A percentile compares a stretch with the other conserved stretches of the same genome.
phyloP scores from a whole-genome alignment of 2,329 filamentous ascomycete species.

The Pseudohalonectria lignicola region DNA sequence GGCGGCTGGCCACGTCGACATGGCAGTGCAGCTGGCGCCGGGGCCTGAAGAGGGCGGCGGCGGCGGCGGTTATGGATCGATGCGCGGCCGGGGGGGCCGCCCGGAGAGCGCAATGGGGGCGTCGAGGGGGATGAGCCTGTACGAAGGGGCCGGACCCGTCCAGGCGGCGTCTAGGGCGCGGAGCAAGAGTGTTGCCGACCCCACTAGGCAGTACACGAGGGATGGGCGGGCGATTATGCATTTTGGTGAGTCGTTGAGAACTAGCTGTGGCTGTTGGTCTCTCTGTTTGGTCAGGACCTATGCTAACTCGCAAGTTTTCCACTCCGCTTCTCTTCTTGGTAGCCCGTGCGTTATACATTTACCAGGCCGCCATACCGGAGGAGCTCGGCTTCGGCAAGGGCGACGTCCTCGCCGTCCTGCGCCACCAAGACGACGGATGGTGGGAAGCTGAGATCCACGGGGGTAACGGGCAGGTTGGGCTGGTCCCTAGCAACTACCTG shows the following conservation, averaged over 20 bases:
- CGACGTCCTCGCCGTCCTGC: constrained; percentile 77
- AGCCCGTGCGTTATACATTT: constrained; percentile 93
- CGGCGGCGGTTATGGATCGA: constrained; percentile 48
- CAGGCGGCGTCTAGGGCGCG: constrained; percentile 37
- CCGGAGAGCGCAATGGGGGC: constrained; percentile 33
- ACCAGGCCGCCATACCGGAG: constrained; percentile 88
- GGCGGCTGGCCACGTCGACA: too few relatives aligned
- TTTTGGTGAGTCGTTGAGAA: constrained; percentile 73
- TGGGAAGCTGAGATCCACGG: constrained; percentile 94
- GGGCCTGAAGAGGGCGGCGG: constrained; percentile 13
- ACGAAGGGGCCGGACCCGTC: constrained; percentile 35
- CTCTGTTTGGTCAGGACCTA: constrained; percentile 2
- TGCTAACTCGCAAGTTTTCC: constrained; percentile 11
- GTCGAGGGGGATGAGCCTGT: constrained; percentile 42
- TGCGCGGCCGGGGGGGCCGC: constrained; percentile 37
- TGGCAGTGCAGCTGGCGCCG: constrained; percentile 59
- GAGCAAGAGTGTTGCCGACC: constrained; percentile 81
- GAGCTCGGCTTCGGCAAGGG: constrained; percentile 89
- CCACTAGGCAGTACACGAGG: constrained; percentile 68
- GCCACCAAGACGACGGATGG: constrained; percentile 96
- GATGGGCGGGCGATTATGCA: constrained; percentile 84
- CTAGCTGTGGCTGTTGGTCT: too few relatives aligned
- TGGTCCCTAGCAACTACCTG: constrained; percentile 60
- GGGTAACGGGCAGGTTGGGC: constrained; percentile 44
- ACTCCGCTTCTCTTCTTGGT: constrained; percentile 5